A percentile compares a stretch with the other conserved stretches of the same genome.
phyloP scores from a whole-genome alignment of 805 yeast genomes.

The Candida patagonica region DNA sequence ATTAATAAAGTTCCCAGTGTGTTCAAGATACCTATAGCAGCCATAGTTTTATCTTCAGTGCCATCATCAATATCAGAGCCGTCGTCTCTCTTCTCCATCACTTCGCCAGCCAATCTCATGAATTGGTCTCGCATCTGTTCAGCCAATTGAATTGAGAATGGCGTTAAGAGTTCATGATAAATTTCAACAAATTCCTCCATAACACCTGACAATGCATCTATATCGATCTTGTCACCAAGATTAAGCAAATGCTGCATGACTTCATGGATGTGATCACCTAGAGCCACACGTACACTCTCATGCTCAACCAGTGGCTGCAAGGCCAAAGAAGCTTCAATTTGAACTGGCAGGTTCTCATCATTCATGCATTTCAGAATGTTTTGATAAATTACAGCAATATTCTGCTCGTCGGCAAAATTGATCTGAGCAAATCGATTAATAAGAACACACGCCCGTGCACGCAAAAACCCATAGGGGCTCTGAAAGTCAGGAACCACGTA shows the following conservation, averaged over 20 bases:
- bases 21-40: constrained; percentile 71
- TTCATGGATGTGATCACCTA: constrained; percentile 61
- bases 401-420: constrained; percentile 53
- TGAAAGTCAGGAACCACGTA: constrained; percentile 65
- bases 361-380: constrained; percentile 33
- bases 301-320: constrained; percentile 67
- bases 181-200: constrained; percentile 94
- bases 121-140: constrained; percentile 57
- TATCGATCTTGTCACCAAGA: constrained; percentile 72
- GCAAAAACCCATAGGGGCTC: constrained; percentile 53
- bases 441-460: constrained; percentile 47
- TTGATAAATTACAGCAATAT: constrained; percentile 45
- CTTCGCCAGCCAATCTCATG: constrained; percentile 55
- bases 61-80: constrained; percentile 31
- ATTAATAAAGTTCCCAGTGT: constrained; percentile 75
- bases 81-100: constrained; percentile 45
- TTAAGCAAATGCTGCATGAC: constrained; percentile 72
- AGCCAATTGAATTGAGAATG: constrained; percentile 72
- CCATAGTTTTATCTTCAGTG: constrained; percentile 62
- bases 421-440: constrained; percentile 54
- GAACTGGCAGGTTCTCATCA: constrained; percentile 58
- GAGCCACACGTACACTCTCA: constrained; percentile 56
- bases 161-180: constrained; percentile 80
- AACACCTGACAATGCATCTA: constrained; percentile 78
- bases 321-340: constrained; percentile 76